Conservation (phyloP, 2,329 filamentous ascomycete genomes). For the Neonectria punicea region DNA sequence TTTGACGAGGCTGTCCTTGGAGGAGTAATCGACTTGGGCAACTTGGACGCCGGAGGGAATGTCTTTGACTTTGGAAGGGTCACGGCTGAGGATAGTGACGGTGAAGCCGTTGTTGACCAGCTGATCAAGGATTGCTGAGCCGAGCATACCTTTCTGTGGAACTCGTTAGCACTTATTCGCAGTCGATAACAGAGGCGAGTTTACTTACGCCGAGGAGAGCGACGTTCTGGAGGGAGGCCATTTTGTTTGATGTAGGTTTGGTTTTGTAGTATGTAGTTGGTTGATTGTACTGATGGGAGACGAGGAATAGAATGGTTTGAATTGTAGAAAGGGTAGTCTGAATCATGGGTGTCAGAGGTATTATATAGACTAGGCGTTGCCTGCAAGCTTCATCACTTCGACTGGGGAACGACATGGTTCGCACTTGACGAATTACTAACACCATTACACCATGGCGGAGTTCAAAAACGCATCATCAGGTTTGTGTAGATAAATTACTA, state of each 20-base stretch:
- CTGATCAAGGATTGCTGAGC: slow-evolving; percentile 41
- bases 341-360: not conserved
- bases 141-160: slow-evolving; percentile 30
- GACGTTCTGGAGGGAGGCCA: not conserved
- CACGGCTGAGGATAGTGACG: slow-evolving; percentile 62
- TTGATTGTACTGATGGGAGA: not conserved
- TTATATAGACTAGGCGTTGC: not conserved
- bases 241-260: not conserved
- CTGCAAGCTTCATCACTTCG: not conserved
- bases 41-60: slow-evolving; percentile 12
- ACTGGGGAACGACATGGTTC: not conserved
- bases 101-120: slow-evolving; percentile 51
- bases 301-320: not conserved
- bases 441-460: not conserved
- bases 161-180: not conserved
- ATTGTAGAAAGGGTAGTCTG: not conserved
- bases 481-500: not conserved
- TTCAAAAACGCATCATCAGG: not conserved
- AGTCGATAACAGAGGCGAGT: not conserved
- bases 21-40: slow-evolving; percentile 44
- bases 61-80: not conserved
- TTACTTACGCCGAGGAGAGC: not conserved
- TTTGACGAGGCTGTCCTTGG: slow-evolving; percentile 54
- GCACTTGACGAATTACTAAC: not conserved
- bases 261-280: not conserved